These are phyloP conservation scores for Alternaria triticimaculans DNA, from an alignment of 2,329 filamentous ascomycete genomes.

Conservation along the genomic window DNA sequence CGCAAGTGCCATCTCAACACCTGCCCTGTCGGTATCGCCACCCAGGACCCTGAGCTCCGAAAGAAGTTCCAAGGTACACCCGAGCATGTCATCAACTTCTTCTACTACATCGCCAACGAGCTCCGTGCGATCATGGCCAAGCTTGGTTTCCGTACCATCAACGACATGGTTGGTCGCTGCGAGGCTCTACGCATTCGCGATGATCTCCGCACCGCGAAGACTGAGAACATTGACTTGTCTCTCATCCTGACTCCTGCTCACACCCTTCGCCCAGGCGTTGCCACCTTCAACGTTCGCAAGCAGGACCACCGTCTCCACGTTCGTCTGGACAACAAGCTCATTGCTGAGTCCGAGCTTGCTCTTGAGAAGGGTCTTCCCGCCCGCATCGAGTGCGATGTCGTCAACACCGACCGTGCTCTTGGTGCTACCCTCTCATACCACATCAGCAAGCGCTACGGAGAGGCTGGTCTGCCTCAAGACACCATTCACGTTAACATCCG, in stretches of 20 bases:
- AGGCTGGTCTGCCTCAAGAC: constrained; percentile 86
- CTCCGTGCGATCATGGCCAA: constrained; percentile 96
- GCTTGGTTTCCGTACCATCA: constrained; percentile 91
- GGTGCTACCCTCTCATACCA: constrained; percentile 96
- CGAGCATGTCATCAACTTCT: constrained; percentile 98
- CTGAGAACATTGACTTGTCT: constrained; percentile 89
- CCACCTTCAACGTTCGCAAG: constrained; percentile 97
- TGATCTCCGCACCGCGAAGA: constrained; percentile 86
- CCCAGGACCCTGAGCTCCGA: constrained; percentile 90
- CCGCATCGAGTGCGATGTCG: constrained; percentile 91
- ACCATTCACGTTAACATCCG: constrained; percentile 97
- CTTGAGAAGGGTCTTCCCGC: constrained; percentile 93
- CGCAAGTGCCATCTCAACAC: constrained; percentile 71
- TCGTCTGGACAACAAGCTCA: constrained; percentile 95
- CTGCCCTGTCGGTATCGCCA: constrained; percentile 92
- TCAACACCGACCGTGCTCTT: constrained; percentile 94
- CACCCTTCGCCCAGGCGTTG: constrained; percentile 89
- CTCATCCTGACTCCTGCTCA: constrained; percentile 95
- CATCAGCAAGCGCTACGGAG: constrained; percentile 89
- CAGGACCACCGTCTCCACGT: constrained; percentile 94
- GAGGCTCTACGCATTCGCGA: constrained; percentile 87
- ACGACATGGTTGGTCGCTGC: constrained; percentile 95
- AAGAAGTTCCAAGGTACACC: constrained; percentile 94
- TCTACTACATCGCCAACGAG: constrained; percentile 97
- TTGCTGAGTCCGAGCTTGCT: constrained; percentile 91